These are phyloP conservation scores for Hypoxylon sp. DNA, from an alignment of 2,329 filamentous ascomycete genomes.

Conservation along the genomic window DNA sequence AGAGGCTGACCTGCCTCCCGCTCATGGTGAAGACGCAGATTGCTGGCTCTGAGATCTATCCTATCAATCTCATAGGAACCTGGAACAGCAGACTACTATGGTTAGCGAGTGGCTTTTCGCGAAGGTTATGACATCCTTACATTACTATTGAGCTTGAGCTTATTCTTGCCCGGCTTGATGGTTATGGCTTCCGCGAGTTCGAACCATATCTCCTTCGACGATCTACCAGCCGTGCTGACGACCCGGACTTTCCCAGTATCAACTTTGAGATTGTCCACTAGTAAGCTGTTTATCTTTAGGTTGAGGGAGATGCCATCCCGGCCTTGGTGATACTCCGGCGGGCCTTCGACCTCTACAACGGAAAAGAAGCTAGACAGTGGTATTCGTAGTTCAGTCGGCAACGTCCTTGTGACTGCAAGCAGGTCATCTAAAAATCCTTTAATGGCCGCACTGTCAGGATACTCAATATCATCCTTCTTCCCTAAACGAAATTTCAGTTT, in stretches of 20 bases:
- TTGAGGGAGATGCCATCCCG: constrained; percentile 82
- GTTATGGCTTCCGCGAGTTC: constrained; percentile 63
- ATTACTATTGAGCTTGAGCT: constrained; percentile 62
- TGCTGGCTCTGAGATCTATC: constrained; percentile 74
- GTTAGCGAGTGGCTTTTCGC: constrained; percentile 50
- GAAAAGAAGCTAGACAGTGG: constrained; percentile 82
- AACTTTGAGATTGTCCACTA: constrained; percentile 78
- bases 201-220: constrained; percentile 77
- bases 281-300: constrained; percentile 77
- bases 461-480: constrained; percentile 53
- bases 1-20: constrained; percentile 66
- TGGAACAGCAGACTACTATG: constrained; percentile 71
- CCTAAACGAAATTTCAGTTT: constrained; percentile 57
- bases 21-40: constrained; percentile 76
- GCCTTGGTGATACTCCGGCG: constrained; percentile 77
- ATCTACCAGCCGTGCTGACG: constrained; percentile 67
- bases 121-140: constrained; percentile 53
- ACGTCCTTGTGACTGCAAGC: constrained; percentile 60
- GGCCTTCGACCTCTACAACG: constrained; percentile 75
- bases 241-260: constrained; percentile 76
- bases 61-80: constrained; percentile 83
- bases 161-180: constrained; percentile 69
- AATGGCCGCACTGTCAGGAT: constrained; percentile 57
- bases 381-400: constrained; percentile 73
- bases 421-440: constrained; percentile 65